Base-by-base conservation (phyloP, 108 stramenopile genomes). In the Conticribra weissflogii region DNA sequence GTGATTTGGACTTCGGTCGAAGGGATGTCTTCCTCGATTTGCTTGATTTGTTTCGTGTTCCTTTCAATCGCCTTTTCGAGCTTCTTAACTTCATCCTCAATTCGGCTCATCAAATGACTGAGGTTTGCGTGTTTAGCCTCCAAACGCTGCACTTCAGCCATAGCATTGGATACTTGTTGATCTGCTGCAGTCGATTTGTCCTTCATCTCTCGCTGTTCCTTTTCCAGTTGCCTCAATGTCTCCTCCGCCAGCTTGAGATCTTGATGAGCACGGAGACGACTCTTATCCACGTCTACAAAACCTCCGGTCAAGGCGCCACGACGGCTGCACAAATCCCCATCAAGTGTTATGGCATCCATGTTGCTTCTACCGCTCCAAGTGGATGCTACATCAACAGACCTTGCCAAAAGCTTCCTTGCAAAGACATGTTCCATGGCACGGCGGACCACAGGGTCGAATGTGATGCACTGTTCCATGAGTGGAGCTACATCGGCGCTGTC, bases 271-370 rank as follows among this genome's bases (percentile, higher is more conserved):
- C 73, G 69, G 28, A 95, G 81, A 3, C 88, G 86, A 67, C 85
- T 87, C 62, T 92, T 92, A 7, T 62, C 51, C 4, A 59, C 62
- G 66, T 96, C 96, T 16, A 94, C 82, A 66, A 84, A 97, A 16
- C 98, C 98, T 24, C 98, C 98, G 8, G 92, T 81, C 54, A 98
- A 68, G 18, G 93, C 92, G 52, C 99, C 99, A 57, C 90, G 89
- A 9, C 96, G 81, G 52, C 86, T 90, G 67, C 94, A 94, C 59
- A 96, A 69, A 59, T 99, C 98, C 23, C 99, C 99, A 36, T 98
- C 96, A n/a, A 98, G 81, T 28, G 99, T 99, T 53, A 99, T 86
- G 51, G 96, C 95, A 76, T 98, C 97, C 88, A 97, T 91, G 47
- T 81, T 76, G 45, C 82, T 67, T 45, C 85, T 76, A 23, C 66